Evolutionary conservation across 257 asterid genomes (phyloP).

Genomic region (Forsythia suspensa): DNA sequence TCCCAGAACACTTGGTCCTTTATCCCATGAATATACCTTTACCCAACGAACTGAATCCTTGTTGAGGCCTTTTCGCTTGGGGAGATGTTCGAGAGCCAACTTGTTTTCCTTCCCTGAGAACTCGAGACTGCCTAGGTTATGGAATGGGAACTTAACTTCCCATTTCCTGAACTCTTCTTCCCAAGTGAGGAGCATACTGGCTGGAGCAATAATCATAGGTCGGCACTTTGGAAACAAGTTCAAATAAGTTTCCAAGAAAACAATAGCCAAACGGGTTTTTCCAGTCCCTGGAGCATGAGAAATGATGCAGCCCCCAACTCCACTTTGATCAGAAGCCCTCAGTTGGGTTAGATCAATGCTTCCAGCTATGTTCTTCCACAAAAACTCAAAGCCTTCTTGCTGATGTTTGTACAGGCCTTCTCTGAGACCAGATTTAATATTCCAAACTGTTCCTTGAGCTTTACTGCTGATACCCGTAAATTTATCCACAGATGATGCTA

Average conservation of each 20-base stretch:
- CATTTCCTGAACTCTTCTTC: slow-evolving; percentile 62
- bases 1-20: slow-evolving; percentile 39
- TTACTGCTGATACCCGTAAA: background rate
- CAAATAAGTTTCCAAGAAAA: slow-evolving; percentile 49
- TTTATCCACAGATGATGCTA: slow-evolving; percentile 6
- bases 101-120: slow-evolving; percentile 9
- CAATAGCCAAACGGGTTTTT: slow-evolving; percentile 54
- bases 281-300: slow-evolving; percentile 85
- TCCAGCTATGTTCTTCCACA: slow-evolving; percentile 67
- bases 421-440: slow-evolving; percentile 38
- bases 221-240: slow-evolving; percentile 43
- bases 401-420: slow-evolving; percentile 54
- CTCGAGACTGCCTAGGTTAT: slow-evolving; percentile 40
- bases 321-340: slow-evolving; percentile 21
- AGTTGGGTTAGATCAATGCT: slow-evolving; percentile 39
- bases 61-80: background rate
- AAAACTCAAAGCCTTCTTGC: slow-evolving; percentile 62
- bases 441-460: slow-evolving; percentile 52
- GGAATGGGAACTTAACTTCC: slow-evolving; percentile 47
- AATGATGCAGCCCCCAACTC: slow-evolving; percentile 66
- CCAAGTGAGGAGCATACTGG: slow-evolving; percentile 68
- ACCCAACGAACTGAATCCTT: slow-evolving; percentile 26
- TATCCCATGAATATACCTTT: slow-evolving; percentile 40
- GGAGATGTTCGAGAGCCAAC: slow-evolving; percentile 3
- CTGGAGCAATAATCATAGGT: slow-evolving; percentile 56